A percentile compares a stretch with the other conserved stretches of the same genome.
These are phyloP conservation scores for Brassica incana DNA, from an alignment of 345 rosid genomes.

Conservation along the genomic window DNA sequence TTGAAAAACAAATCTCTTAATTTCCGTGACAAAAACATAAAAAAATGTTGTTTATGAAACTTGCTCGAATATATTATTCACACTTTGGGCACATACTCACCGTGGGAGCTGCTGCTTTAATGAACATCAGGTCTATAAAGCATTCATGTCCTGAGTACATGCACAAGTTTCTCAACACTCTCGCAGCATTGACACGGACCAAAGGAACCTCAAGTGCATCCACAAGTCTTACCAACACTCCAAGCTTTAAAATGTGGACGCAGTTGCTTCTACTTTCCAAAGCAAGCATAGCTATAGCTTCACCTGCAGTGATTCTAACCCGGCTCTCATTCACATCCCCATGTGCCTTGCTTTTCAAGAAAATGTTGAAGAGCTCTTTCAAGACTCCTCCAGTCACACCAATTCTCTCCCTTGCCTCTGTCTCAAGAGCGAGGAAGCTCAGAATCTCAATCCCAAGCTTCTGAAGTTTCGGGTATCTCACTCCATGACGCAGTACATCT, in stretches of 20 bases:
- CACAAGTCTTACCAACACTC: conserved; percentile 49
- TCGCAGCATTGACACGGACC: conserved; percentile 66
- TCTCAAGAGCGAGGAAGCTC: conserved; percentile 70
- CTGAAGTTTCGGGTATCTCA: conserved; percentile 62
- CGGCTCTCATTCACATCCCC: conserved; percentile 38
- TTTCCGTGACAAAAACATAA: no score
- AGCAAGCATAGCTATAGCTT: conserved; percentile 81
- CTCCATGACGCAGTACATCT: conserved; percentile 67
- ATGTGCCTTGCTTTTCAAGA: conserved; percentile 47
- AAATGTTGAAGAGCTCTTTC: conserved; percentile 76
- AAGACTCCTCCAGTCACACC: conserved; percentile 85
- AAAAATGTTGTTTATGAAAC: neutral
- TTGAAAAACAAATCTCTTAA: neutral
- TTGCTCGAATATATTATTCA: neutral
- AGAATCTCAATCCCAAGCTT: conserved; percentile 70
- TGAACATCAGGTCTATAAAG: conserved; percentile 48
- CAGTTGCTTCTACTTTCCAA: conserved; percentile 75
- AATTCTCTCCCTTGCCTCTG: conserved; percentile 68
- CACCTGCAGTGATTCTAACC: conserved; percentile 77
- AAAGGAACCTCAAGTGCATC: conserved; percentile 58
- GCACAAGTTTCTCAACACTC: conserved; percentile 75
- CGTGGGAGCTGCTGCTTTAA: conserved; percentile 59
- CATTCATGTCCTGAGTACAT: conserved; percentile 49
- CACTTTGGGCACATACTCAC: conserved; percentile 43
- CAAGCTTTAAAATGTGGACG: conserved; percentile 57